Base-by-base conservation (phyloP, 2,329 filamentous ascomycete species). In the Sclerotinia trifoliorum region DNA sequence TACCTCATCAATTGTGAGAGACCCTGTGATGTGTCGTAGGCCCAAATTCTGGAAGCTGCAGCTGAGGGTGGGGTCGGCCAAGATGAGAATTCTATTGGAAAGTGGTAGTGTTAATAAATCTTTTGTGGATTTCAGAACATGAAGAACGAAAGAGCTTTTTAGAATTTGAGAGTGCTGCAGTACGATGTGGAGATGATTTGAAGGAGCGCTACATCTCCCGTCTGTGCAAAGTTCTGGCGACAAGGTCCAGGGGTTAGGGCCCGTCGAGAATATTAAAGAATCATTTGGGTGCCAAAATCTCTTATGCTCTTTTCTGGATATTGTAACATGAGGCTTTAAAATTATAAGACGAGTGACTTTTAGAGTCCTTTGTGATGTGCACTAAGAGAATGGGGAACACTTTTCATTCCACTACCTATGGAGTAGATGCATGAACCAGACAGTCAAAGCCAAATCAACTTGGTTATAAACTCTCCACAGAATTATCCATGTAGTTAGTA, bases 151-250 rank as follows among this genome's bases (percentile, higher is more conserved):
- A 62, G 46, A 49, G 46, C 11, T 32, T 19, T 42, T 62, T 62
- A 44, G 39, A 42, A 42, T 3, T 15, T 62, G 60, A 21, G 32
- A 39, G 46, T 51, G 29, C 26, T 39, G 29, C 60, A 51, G 60
- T 63, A 39, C n/a, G 46, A 63, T 63, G 46, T 51, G 60, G 60
- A 51, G 60, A 51, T 63, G 46, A 6, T 42, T 62, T 13, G 39
- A 51, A 51, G 29, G 60, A 29, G 60, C n/a, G 60, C 46, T 29
- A 39, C 60, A 62, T 51, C 51, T 51, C 4, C 60, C 32, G 58
- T 62, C 44, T 62, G 29, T 49, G 29, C 44, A 51, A 51, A 51
- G 46, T 51, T 62, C 46, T 62, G 46, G 29, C n/a, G 46, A 39
- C 29, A 51, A 26, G 60, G 60, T 63, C n/a, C 21, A 51, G 46